phyloP scores from a whole-genome alignment of 73 alveolate genomes.

The Loxodes magnus region DNA sequence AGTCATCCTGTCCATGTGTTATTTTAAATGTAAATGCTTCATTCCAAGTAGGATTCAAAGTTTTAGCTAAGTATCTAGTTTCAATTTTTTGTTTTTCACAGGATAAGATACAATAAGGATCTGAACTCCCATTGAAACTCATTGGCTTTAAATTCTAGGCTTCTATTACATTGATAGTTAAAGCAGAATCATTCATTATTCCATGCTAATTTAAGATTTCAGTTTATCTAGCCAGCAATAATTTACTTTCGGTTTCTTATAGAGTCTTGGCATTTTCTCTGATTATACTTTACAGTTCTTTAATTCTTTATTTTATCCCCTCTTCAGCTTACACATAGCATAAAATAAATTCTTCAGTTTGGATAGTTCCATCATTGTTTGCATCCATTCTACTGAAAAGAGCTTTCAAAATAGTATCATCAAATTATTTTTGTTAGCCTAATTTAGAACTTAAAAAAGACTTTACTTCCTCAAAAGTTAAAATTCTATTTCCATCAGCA shows the following conservation, averaged over 20 bases:
- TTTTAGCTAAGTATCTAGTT: slow-evolving; percentile 22
- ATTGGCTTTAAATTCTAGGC: slow-evolving; percentile 43
- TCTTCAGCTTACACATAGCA: slow-evolving; percentile 1
- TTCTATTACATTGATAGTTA: slow-evolving; percentile 37
- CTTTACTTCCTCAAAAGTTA: not conserved
- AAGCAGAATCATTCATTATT: slow-evolving; percentile 43
- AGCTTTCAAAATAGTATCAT: not conserved
- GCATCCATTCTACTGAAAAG: not conserved
- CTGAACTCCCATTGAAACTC: slow-evolving; percentile 35
- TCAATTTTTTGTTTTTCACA: slow-evolving; percentile 34
- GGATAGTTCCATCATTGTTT: not conserved
- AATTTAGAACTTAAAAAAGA: not conserved
- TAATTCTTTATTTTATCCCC: not conserved
- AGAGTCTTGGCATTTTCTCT: not conserved
- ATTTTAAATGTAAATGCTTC: slow-evolving; percentile 45
- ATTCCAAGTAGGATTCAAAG: slow-evolving; percentile 52
- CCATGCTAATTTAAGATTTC: slow-evolving; percentile 38
- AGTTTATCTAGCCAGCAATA: slow-evolving; percentile 5
- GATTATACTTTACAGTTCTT: not conserved
- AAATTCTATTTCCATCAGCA: not conserved
- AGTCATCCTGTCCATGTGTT: slow-evolving; percentile 20
- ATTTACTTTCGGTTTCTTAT: slow-evolving; percentile 3
- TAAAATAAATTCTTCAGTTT: not conserved
- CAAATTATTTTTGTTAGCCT: not conserved
- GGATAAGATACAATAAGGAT: slow-evolving; percentile 39